Evolutionary conservation across 345 rosid species (phyloP).

Genomic region (Moricandia arvensis): DNA sequence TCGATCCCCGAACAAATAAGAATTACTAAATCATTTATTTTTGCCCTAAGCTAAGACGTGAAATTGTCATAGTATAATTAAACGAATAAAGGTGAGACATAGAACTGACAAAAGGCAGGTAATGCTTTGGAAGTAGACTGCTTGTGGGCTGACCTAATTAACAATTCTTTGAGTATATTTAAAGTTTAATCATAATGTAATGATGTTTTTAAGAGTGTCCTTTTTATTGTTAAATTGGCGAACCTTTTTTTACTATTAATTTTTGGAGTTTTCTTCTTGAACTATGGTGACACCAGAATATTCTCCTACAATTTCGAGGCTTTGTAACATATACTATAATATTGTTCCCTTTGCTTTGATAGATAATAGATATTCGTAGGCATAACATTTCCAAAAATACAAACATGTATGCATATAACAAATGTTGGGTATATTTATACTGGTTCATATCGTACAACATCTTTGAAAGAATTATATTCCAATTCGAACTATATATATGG

Average conservation of each 20-base stretch:
- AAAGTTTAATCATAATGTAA: conserved; percentile 91
- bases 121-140: conserved; percentile 79
- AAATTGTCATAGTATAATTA: conserved; percentile 13
- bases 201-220: conserved; percentile 47
- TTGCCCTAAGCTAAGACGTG: conserved; percentile 29
- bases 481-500: not conserved
- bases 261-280: conserved; percentile 86
- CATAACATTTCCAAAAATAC: not conserved
- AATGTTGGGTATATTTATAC: not conserved
- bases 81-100: conserved; percentile 45
- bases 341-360: conserved; percentile 15
- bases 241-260: conserved; percentile 41
- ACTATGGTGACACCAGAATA: conserved; percentile 84
- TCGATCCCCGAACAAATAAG: not conserved
- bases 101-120: conserved; percentile 84
- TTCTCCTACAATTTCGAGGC: conserved; percentile 72
- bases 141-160: conserved; percentile 86
- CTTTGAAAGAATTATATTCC: not conserved
- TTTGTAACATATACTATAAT: conserved; percentile 11
- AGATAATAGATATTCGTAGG: conserved; percentile 15
- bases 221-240: conserved; percentile 11
- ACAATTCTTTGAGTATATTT: conserved; percentile 35
- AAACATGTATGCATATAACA: not conserved
- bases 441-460: not conserved
- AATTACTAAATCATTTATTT: not conserved